Evolutionary conservation across 2,329 filamentous ascomycete genomes (phyloP).

Genomic region (Pseudogymnoascus sp.): DNA sequence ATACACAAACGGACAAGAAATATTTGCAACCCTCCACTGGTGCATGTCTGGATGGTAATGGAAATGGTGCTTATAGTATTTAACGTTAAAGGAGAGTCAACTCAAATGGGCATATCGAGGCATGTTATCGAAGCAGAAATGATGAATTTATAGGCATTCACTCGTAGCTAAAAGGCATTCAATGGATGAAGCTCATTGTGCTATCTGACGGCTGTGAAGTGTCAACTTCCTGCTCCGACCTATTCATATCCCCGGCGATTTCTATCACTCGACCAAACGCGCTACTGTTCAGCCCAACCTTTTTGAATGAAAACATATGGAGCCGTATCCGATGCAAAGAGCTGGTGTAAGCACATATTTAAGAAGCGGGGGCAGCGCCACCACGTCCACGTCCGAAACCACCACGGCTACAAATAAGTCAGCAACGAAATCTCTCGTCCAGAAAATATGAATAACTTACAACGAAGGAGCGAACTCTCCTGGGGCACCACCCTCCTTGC

Average conservation of each 20-base stretch:
- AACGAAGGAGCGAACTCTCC: constrained; percentile 89
- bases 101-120: constrained; percentile 4
- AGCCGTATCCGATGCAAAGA: constrained; percentile 31
- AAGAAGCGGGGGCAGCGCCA: constrained; percentile 52
- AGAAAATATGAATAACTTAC: constrained; percentile 41
- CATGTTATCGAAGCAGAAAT: constrained; percentile 9
- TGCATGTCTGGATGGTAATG: background rate
- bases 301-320: constrained; percentile 24
- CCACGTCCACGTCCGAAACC: constrained; percentile 84
- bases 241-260: constrained; percentile 38
- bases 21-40: background rate
- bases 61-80: background rate
- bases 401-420: constrained; percentile 57
- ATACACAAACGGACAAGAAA: background rate
- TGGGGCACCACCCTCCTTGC: constrained; percentile 83
- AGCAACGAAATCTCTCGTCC: constrained; percentile 24
- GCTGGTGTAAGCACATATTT: constrained; percentile 25
- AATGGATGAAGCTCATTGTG: constrained; percentile 31
- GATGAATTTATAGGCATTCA: constrained; percentile 10
- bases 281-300: constrained; percentile 40
- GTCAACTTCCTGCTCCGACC: constrained; percentile 38
- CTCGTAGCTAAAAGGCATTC: constrained; percentile 12
- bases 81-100: background rate
- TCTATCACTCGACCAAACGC: constrained; percentile 42
- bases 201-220: constrained; percentile 34